Percentiles rank a stretch among this genome's conserved stretches.
Evolutionary conservation across 2,329 filamentous ascomycete species (phyloP).

Genomic region (Arthrinium phaeospermum): DNA sequence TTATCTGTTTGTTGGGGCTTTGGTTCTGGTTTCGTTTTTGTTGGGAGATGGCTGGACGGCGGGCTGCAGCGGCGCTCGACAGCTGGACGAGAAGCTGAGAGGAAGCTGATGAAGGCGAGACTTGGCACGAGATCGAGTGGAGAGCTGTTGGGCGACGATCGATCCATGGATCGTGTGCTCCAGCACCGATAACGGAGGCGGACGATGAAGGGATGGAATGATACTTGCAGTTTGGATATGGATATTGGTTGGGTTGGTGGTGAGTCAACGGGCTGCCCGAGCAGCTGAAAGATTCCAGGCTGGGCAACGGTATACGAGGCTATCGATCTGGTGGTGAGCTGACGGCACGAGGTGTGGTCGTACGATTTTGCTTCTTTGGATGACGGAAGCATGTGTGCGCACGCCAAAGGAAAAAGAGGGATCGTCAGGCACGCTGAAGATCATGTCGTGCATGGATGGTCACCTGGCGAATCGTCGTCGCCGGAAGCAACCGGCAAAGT

Average conservation of each 20-base stretch:
- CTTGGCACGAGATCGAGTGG: neutral
- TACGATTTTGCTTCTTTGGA: neutral
- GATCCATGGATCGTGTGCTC: neutral
- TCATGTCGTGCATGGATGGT: neutral
- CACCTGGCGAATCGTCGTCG: neutral
- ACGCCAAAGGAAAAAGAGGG: neutral
- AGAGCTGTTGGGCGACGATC: neutral
- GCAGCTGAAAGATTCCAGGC: neutral
- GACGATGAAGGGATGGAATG: neutral
- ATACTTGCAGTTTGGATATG: neutral
- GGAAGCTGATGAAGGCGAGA: neutral
- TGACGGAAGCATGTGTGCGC: neutral
- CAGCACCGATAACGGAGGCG: neutral
- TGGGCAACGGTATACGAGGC: constrained; percentile 10
- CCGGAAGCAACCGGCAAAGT: neutral
- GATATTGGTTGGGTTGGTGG: neutral
- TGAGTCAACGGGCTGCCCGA: neutral
- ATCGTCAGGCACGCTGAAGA: constrained; percentile 14
- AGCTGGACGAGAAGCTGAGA: neutral
- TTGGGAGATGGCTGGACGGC: neutral
- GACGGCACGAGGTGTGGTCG: neutral
- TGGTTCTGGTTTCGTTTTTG: neutral
- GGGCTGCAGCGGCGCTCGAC: neutral
- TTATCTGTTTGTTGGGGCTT: neutral
- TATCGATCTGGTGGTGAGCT: constrained; percentile 4